Conservation (phyloP, 768 basidiomycete species). For the Rhodotorula taiwanensis region DNA sequence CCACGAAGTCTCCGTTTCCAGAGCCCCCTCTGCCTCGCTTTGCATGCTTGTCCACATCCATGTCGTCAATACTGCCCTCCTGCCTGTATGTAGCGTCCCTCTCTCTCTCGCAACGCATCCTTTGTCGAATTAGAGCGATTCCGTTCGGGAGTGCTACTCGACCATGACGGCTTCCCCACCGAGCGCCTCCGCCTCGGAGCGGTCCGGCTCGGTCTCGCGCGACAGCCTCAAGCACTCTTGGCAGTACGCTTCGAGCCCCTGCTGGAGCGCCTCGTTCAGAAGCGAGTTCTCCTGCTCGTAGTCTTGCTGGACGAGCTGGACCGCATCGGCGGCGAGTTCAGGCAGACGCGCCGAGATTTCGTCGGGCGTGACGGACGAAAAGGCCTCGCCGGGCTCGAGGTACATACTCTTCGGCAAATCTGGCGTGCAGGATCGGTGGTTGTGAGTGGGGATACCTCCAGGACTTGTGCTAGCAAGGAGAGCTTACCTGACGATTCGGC, state of each 20-base stretch:
- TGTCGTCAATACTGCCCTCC: no score
- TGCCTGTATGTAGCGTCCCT: no score
- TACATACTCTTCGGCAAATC: background rate
- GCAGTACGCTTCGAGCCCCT: slow-evolving; percentile 41
- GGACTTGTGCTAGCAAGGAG: background rate
- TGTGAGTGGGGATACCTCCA: slow-evolving; percentile 1
- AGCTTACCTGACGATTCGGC: slow-evolving; percentile 34
- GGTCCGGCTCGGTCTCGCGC: slow-evolving; percentile 13
- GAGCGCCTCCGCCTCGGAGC: background rate
- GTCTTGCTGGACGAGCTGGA: slow-evolving; percentile 42
- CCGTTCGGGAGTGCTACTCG: slow-evolving; percentile 12
- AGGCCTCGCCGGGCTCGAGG: slow-evolving; percentile 39
- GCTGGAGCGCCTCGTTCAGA: slow-evolving; percentile 38
- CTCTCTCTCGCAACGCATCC: no score
- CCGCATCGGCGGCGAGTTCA: slow-evolving; percentile 31
- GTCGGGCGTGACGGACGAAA: slow-evolving; percentile 35
- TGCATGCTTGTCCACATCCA: background rate
- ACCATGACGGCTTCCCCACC: slow-evolving; percentile 2
- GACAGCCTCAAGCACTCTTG: slow-evolving; percentile 43
- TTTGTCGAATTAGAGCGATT: no score
- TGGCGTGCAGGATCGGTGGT: background rate
- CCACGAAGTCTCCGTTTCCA: no score
- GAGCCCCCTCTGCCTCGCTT: background rate
- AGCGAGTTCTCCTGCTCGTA: slow-evolving; percentile 42
- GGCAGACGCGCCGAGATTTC: slow-evolving; percentile 44